Base-by-base conservation (phyloP, 202 grass and related monocot species). In the Miscanthus sacchariflorus region DNA sequence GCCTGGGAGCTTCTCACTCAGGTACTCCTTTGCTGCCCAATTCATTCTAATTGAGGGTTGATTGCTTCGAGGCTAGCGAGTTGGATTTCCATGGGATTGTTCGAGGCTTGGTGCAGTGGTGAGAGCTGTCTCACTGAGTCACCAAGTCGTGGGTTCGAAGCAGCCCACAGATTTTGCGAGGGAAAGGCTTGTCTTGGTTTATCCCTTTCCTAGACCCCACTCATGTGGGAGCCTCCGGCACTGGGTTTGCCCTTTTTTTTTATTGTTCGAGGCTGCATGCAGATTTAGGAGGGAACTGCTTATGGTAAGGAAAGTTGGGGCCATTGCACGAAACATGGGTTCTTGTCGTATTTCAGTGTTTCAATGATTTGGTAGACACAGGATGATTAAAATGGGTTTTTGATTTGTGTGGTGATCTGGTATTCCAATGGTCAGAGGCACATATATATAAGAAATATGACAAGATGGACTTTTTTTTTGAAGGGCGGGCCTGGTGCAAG, bases 1-100 rank as follows among this genome's bases (percentile, higher is more conserved):
- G 97, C 97, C 6, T 99, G 97, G 97, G 94, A 99, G 73, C 91
- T 99, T 21, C 91, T 99, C 76, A 99, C 97, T 43, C 27, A 92
- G 93, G 97, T 95, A 83, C 52, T 1, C 4, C 9, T 90, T 24
- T 48, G 21, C 77, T 21, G 18, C 58, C 48, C 48, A 80, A 77
- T 65, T 82, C 48, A 17, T 43, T 78, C 63, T 49, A 33, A 61
- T 63, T 14, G 28, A 33, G 4, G 12, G 24, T 5, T 39, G 12
- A 39, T 58, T 54, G 23, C n/a, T 77, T 27, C 2, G 61, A 65
- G 56, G 61, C 17, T 54, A 28, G 27, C 40, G 14, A 18, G 30
- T 71, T 88, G 39, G 10, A 18, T 64, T 49, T 10, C 9, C 30
- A 77, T 43, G 49, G 17, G 43, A 54, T 42, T 82, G 17, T 58